A percentile compares a stretch with the other conserved stretches of the same genome.
Conservation (phyloP, 2,329 filamentous ascomycete genomes). For the Parastagonospora avenae region DNA sequence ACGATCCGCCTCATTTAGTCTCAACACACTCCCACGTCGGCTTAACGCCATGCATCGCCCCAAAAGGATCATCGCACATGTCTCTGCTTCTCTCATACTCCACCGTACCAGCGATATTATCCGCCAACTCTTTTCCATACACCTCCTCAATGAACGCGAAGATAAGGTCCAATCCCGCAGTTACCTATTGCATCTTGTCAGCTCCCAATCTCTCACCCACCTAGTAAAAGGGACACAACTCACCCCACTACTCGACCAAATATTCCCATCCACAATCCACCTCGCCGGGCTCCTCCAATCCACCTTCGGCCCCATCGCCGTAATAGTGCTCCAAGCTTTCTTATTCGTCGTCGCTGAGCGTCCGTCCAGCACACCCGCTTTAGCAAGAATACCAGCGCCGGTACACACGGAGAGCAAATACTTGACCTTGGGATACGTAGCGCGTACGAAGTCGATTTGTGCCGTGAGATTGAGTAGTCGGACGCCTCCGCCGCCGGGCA, state of each 20-base stretch:
- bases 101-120: not conserved
- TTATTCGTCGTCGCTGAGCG: not conserved
- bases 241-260: not conserved
- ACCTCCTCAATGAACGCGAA: not conserved
- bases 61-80: not conserved
- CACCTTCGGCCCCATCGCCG: not conserved
- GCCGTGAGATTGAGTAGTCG: not conserved
- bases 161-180: not conserved
- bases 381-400: not conserved
- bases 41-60: not conserved
- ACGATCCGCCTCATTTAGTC: not conserved
- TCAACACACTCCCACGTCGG: not conserved
- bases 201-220: not conserved
- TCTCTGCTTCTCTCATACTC: not conserved
- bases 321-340: not conserved
- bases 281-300: not conserved
- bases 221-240: not conserved
- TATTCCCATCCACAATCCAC: not conserved
- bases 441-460: not conserved
- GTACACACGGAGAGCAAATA: not conserved
- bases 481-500: not conserved
- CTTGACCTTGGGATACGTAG: not conserved
- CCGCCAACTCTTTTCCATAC: not conserved
- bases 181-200: not conserved
- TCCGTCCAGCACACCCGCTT: not conserved